Evolutionary conservation across 495 filamentous ascomycete genomes (phyloP), one percentile per base, ranked within the genome.

Genomic region (Penicillium cinerascens): DNA sequence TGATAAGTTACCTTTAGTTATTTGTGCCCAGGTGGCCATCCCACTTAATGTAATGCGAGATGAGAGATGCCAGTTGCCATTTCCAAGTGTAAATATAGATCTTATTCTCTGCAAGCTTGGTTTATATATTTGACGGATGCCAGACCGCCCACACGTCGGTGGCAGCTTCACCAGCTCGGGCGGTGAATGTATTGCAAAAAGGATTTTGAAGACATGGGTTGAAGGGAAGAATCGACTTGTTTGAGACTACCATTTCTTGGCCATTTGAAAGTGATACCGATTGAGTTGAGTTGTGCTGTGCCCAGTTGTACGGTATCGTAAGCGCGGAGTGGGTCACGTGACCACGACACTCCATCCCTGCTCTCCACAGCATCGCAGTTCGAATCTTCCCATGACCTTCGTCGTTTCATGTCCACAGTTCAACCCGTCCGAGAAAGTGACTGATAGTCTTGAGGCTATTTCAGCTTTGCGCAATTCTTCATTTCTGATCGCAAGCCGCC

Each of bases 41-140:
- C 46, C 42, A 48, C 29, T 49, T 57, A 61, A 54, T 61, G 54
- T 61, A 61, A 61, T 61, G 40, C 47, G 54, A 61, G 47, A 57
- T 54, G 53, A 37, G 51, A 55, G 51, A 55, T 52, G 47, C 22
- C 39, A 49, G 35, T 44, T 22, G 42, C 26, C n/a, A 23, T 6
- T 1, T n/a, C 1, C 15, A 21, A 2, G 7, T 41, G 4, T 27
- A 41, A 1, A 1, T 13, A 1, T 33, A 13, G 22, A 23, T 23
- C 22, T 23, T 3, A 23, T 2, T 23, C 22, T 2, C n/a, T n/a
- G n/a, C n/a, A n/a, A n/a, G n/a, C n/a, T 23, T 23, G 3, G 22
- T 23, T 2, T 33, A 33, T 33, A 33, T 33, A 33, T 29, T 29
- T 8, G 7, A 9, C 10, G 27, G 27, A 33, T 33, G 8, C n/a